These are phyloP conservation scores for Pseudogymnoascus sp. DNA, from an alignment of 2,329 filamentous ascomycete species.

Conservation along the genomic window DNA sequence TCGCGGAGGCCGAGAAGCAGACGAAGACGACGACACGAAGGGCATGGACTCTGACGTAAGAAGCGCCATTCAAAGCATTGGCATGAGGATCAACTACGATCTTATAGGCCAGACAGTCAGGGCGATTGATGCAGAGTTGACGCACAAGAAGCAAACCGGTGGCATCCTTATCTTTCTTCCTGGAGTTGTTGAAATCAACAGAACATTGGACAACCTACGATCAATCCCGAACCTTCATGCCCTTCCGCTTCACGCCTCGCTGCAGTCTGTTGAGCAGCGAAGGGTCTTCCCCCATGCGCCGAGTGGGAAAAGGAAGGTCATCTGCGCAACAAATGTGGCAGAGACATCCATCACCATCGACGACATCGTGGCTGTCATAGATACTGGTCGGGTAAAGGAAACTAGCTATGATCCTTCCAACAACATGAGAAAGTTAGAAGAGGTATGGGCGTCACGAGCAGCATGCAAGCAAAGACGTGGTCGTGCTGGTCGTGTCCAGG, in stretches of 20 bases:
- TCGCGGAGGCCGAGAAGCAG: slow-evolving; percentile 33
- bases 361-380: slow-evolving; percentile 91
- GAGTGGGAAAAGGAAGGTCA: slow-evolving; percentile 75
- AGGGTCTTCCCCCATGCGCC: slow-evolving; percentile 74
- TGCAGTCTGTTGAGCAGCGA: slow-evolving; percentile 81
- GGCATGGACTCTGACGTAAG: slow-evolving; percentile 51
- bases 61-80: slow-evolving; percentile 62
- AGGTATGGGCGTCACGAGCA: slow-evolving; percentile 89
- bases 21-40: slow-evolving; percentile 36
- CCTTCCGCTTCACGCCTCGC: slow-evolving; percentile 82
- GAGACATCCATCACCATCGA: slow-evolving; percentile 99
- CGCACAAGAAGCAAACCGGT: slow-evolving; percentile 57
- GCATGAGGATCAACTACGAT: slow-evolving; percentile 85
- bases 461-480: slow-evolving; percentile 92
- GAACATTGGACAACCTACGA: slow-evolving; percentile 61
- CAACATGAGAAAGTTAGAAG: slow-evolving; percentile 89
- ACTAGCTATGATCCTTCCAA: slow-evolving; percentile 86
- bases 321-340: slow-evolving; percentile 92
- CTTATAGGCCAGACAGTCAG: slow-evolving; percentile 73
- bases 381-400: slow-evolving; percentile 92
- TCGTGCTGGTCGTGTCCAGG: slow-evolving; percentile 84
- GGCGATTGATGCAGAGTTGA: slow-evolving; percentile 70
- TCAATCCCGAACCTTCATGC: slow-evolving; percentile 62
- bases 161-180: slow-evolving; percentile 95
- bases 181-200: slow-evolving; percentile 83